These are phyloP conservation scores for Hymenoscyphus fructigenus DNA, from an alignment of 2,329 filamentous ascomycete species.

Conservation along the genomic window DNA sequence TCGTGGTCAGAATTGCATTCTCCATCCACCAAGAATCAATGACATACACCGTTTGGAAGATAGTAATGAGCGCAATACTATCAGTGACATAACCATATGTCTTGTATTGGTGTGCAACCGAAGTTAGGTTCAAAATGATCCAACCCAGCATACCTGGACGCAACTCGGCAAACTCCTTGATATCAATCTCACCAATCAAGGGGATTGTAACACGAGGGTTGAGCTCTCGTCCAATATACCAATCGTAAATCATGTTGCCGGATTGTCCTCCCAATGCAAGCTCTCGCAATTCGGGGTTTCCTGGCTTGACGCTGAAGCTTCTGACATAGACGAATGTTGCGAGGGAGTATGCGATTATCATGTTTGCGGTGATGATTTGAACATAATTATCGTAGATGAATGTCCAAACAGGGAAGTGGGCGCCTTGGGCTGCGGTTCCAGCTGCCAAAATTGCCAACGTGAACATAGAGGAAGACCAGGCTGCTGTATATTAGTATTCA, in stretches of 20 bases:
- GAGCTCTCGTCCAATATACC: conserved; percentile 93
- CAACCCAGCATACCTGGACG: conserved; percentile 90
- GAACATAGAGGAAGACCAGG: conserved; percentile 71
- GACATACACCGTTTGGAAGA: conserved; percentile 78
- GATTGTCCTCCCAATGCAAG: conserved; percentile 78
- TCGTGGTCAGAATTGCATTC: conserved; percentile 83
- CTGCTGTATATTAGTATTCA: conserved; percentile 44
- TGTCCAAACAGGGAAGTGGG: conserved; percentile 84
- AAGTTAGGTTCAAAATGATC: conserved; percentile 81
- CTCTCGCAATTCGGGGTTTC: conserved; percentile 70
- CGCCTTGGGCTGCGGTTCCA: conserved; percentile 74
- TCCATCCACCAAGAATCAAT: conserved; percentile 87
- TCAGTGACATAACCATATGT: conserved; percentile 81
- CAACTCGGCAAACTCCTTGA: conserved; percentile 87
- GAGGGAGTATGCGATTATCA: conserved; percentile 70
- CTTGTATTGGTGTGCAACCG: conserved; percentile 84
- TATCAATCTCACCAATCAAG: conserved; percentile 79
- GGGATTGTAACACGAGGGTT: conserved; percentile 83
- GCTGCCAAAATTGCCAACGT: conserved; percentile 70
- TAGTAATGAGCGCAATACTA: conserved; percentile 76
- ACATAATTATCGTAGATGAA: conserved; percentile 91
- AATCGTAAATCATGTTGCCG: conserved; percentile 89
- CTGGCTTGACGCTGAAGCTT: conserved; percentile 79
- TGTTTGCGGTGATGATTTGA: conserved; percentile 79
- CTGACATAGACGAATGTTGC: conserved; percentile 77